These are phyloP conservation scores for Bipolaris victoriae DNA, from an alignment of 2,329 filamentous ascomycete species.

Conservation along the genomic window DNA sequence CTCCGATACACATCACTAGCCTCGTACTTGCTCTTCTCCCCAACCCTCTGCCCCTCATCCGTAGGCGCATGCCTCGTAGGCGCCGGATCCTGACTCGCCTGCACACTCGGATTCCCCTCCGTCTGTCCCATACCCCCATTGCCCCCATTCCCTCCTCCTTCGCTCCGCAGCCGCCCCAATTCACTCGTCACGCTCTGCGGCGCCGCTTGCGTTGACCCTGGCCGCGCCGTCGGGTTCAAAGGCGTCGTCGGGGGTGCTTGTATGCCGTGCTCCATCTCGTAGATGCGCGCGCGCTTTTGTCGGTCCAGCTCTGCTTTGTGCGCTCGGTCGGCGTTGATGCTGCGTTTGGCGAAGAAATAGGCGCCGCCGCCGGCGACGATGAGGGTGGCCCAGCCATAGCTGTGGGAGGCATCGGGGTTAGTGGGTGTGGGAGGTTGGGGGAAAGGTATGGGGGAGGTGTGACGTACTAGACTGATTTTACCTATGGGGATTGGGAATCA, in stretches of 20 bases:
- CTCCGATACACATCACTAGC: slow-evolving; percentile 75
- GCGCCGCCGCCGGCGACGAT: slow-evolving; percentile 84
- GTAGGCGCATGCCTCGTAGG: slow-evolving; percentile 80
- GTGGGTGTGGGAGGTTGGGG: background rate
- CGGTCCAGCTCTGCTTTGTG: slow-evolving; percentile 64
- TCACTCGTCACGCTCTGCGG: slow-evolving; percentile 17
- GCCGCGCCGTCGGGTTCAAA: slow-evolving; percentile 19
- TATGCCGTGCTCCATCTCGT: slow-evolving; percentile 39
- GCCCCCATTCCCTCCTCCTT: slow-evolving; percentile 17
- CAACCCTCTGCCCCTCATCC: slow-evolving; percentile 68
- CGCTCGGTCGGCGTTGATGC: slow-evolving; percentile 90
- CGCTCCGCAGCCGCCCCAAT: slow-evolving; percentile 14
- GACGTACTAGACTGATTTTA: slow-evolving; percentile 65
- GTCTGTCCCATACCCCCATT: slow-evolving; percentile 19
- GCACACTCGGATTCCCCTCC: slow-evolving; percentile 67
- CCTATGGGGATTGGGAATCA: slow-evolving; percentile 43
- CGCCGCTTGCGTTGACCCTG: slow-evolving; percentile 14
- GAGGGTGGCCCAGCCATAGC: slow-evolving; percentile 90
- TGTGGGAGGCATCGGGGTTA: slow-evolving; percentile 47
- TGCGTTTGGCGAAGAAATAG: slow-evolving; percentile 94
- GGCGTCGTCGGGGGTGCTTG: slow-evolving; percentile 13
- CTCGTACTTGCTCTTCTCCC: slow-evolving; percentile 91
- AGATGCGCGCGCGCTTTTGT: slow-evolving; percentile 39
- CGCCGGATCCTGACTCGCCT: slow-evolving; percentile 80
- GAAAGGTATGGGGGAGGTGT: slow-evolving; percentile 21